These are phyloP conservation scores for Taxawa tesnikishii DNA, from an alignment of 2,329 filamentous ascomycete species.

Conservation along the genomic window DNA sequence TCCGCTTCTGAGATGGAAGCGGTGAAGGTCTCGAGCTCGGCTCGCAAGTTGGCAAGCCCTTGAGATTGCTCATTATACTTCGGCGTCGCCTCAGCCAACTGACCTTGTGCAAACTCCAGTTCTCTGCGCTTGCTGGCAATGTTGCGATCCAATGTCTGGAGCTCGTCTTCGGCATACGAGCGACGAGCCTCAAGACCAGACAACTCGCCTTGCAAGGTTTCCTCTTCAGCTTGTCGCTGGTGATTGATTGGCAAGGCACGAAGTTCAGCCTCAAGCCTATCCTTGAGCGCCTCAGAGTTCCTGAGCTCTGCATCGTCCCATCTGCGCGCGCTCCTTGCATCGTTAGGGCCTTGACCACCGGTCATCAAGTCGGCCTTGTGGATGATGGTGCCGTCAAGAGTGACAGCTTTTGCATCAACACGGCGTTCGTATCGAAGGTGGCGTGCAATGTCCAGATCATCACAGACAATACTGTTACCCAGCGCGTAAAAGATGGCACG, in stretches of 20 bases:
- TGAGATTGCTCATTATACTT: conserved; percentile 63
- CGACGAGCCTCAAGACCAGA: conserved; percentile 68
- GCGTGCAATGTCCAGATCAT: conserved; percentile 75
- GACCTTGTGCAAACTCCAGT: conserved; percentile 57
- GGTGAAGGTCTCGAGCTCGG: conserved; percentile 43
- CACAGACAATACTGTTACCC: conserved; percentile 88
- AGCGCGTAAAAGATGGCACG: conserved; percentile 92
- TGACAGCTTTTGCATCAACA: conserved; percentile 87
- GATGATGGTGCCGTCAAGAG: conserved; percentile 88
- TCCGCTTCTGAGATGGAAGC: conserved; percentile 67
- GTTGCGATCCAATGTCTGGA: conserved; percentile 70
- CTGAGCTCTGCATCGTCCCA: conserved; percentile 89
- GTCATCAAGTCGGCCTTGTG: conserved; percentile 96
- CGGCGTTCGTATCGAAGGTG: conserved; percentile 75
- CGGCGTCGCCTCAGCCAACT: conserved; percentile 64
- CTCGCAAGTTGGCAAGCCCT: conserved; percentile 52
- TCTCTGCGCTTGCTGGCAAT: conserved; percentile 74
- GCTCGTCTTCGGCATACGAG: conserved; percentile 58
- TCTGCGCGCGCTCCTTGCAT: conserved; percentile 56
- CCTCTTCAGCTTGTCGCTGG: conserved; percentile 64
- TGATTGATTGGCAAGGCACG: conserved; percentile 68
- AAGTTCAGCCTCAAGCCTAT: conserved; percentile 67
- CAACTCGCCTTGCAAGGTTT: conserved; percentile 68
- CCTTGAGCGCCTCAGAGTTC: conserved; percentile 62
- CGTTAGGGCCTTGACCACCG: conserved; percentile 70